Conservation (phyloP, 768 basidiomycete species). For the Neoboletus brunneissimus region DNA sequence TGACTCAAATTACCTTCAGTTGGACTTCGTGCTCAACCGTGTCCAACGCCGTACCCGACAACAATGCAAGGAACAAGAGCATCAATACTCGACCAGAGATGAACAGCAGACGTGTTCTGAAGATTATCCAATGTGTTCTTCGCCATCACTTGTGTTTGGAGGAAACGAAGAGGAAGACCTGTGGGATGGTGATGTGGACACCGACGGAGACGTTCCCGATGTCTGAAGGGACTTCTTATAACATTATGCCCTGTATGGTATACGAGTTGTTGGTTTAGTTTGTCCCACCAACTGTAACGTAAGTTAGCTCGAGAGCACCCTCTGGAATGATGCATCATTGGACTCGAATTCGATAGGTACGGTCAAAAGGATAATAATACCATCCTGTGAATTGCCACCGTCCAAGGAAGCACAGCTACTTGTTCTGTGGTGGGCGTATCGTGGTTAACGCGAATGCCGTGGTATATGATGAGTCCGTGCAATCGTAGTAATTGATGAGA, state of each 20-base stretch:
- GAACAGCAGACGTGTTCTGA: conserved; percentile 16
- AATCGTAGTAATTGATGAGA: too few species aligned
- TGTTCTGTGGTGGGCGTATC: not conserved
- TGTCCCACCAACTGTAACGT: conserved; percentile 23
- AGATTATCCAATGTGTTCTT: conserved; percentile 24
- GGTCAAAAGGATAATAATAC: not conserved
- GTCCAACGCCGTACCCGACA: conserved; percentile 47
- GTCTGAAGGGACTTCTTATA: conserved; percentile 11
- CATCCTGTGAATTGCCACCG: too few species aligned
- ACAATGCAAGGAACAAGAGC: conserved; percentile 29
- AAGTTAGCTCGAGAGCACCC: not conserved
- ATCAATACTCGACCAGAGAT: conserved; percentile 4
- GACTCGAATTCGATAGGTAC: not conserved
- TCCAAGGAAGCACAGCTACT: not conserved
- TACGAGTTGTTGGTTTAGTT: conserved; percentile 23
- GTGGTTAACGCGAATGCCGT: not conserved
- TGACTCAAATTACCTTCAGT: conserved; percentile 69
- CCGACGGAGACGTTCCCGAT: conserved; percentile 20
- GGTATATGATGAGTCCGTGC: too few species aligned
- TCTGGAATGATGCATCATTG: not conserved
- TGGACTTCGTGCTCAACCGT: conserved; percentile 72
- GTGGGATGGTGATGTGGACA: conserved; percentile 23
- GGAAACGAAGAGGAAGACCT: conserved; percentile 17
- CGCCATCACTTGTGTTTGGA: conserved; percentile 8
- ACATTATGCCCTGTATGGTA: conserved; percentile 4